Base-by-base conservation (phyloP, 768 basidiomycete species). In the Termitomyces sp. region DNA sequence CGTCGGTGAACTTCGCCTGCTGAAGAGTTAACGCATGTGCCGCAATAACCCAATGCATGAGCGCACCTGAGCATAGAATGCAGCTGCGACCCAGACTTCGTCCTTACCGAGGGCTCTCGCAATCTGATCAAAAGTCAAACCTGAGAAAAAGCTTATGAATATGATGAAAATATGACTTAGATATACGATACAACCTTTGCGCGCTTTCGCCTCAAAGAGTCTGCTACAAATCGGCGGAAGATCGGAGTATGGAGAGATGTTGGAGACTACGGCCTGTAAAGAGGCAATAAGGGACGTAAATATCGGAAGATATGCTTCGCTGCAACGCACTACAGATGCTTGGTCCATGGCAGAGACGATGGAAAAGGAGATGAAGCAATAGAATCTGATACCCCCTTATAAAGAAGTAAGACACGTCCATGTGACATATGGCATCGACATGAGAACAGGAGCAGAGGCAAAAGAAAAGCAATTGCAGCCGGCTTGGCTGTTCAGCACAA, bases 51-150 rank as follows among this genome's bases (percentile, higher is more conserved):
- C 59, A 14, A 3, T 43, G 44, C 17, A 12, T 6, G 28, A 44
- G 38, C 26, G 31, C 57, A 87, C 87, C 74, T 91, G 90, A 7
- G 85, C 90, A 62, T 90, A 91, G 70, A 93, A 89, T 48, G 84
- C 83, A 6, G 90, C 82, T 3, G 90, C 90, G 26, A 91, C 77
- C 88, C 89, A 93, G 26, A 92, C 78, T 64, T 93, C 91, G 66
- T 90, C 86, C 66, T 78, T 84, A 23, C 78, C 82, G 53, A 93
- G 78, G 7, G 74, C 75, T 56, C 84, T 73, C 11, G 79, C 89
- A 61, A 93, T 81, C 40, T 80, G 73, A 55, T 84, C 87, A 59
- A 91, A 93, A 14, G 85, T 84, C 58, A 86, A 61, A 15, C 84
- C 87, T 88, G 49, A 23, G 1, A 47, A 12, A 40, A 43, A 38